These are phyloP conservation scores for Pyracantha coccinea DNA, from an alignment of 331 rosid genomes.

Conservation along the genomic window DNA sequence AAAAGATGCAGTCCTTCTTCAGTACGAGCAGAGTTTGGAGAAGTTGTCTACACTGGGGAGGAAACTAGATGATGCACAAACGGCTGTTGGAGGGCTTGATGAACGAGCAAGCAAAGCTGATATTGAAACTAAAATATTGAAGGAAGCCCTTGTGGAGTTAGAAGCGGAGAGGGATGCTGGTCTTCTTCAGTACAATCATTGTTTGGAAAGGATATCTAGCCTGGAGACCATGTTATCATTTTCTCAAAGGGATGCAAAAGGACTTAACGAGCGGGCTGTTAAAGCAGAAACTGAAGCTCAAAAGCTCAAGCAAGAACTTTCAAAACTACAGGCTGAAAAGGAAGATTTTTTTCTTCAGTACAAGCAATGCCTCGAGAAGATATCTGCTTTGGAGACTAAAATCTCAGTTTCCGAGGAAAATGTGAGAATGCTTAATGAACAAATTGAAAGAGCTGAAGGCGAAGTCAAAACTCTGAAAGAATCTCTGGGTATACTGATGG, in stretches of 20 bases:
- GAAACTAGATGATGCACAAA: conserved; percentile 53
- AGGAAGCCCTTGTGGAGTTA: conserved; percentile 59
- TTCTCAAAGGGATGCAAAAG: conserved; percentile 47
- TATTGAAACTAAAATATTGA: conserved; percentile 65
- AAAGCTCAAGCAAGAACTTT: conserved; percentile 47
- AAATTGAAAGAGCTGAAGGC: conserved; percentile 47
- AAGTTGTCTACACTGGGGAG: conserved; percentile 52
- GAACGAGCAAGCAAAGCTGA: conserved; percentile 85
- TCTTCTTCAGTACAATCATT: conserved; percentile 51
- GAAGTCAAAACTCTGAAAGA: conserved; percentile 49
- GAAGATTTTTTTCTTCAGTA: conserved; percentile 54
- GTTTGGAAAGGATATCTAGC: conserved; percentile 61
- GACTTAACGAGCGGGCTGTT: conserved; percentile 40
- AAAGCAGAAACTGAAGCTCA: conserved; percentile 59
- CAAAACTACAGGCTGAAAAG: conserved; percentile 56
- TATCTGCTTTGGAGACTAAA: conserved; percentile 56
- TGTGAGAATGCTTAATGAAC: conserved; percentile 50
- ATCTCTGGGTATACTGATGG: conserved; percentile 36
- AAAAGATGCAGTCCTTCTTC: conserved; percentile 64
- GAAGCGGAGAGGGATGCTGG: conserved; percentile 66
- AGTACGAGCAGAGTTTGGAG: conserved; percentile 64
- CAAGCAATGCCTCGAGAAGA: conserved; percentile 54
- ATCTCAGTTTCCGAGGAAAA: conserved; percentile 58
- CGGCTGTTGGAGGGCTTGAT: conserved; percentile 57
- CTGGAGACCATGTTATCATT: conserved; percentile 46